Base-by-base conservation (phyloP, 2,329 filamentous ascomycete genomes). In the Penicillium sp. region DNA sequence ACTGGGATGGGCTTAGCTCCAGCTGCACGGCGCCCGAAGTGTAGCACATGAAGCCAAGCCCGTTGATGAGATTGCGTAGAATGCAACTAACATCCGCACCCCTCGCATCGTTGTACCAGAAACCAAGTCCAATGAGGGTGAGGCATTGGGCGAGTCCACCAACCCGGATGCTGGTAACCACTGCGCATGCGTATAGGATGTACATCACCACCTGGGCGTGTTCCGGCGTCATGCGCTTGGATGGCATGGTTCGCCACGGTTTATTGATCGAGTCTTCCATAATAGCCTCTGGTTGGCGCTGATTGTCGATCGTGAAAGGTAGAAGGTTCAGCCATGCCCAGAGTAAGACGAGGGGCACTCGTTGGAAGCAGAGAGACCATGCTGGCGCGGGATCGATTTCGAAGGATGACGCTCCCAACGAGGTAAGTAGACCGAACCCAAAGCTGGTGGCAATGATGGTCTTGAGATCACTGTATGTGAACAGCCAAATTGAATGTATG, bases 11-110 rank as follows among this genome's bases (percentile, higher is more conserved):
- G 15, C 25, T 47, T 37, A 54, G 50, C 41, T 17, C 50, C 17
- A 43, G 45, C 45, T 31, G 54, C 59, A 38, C 8, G 2, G 35
- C 48, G 11, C 59, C 55, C 14, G 50, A 49, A 42, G 54, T 52
- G 20, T 51, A 61, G 25, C 42, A 48, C 37, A 61, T 41, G 34
- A 54, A 61, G 3, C 54, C 54, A 2, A 55, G 11, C 4, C 42
- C 55, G 28, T 61, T 61, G 20, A 61, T 54, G 10, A 53, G n/a
- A 52, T 61, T 61, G 5, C 59, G 59, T 11, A 61, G 5, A 10
- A 49, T 28, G 37, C 38, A 49, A 22, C 54, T 43, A 3, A 28
- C 20, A 35, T 61, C 43, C 4, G 50, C 59, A 3, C 43, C 59
- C 8, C 51, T 47, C n/a, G 43, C 37, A 28, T 58, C 51, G 34